These are phyloP conservation scores for Parasitella parasitica DNA, from an alignment of 371 early-diverging fungal species.

Conservation along the genomic window DNA sequence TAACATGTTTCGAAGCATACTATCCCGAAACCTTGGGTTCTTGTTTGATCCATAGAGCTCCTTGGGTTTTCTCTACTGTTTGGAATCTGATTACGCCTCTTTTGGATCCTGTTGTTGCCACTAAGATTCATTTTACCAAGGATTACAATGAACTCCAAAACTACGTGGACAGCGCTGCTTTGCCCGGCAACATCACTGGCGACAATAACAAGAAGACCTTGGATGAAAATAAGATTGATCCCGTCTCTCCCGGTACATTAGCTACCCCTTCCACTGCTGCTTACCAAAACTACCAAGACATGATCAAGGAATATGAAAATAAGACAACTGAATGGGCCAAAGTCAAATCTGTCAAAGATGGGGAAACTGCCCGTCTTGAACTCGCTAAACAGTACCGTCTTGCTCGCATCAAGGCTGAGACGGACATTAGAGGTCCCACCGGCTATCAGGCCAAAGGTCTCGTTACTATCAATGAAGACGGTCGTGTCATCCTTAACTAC, in stretches of 20 bases:
- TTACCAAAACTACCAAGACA: slow-evolving; percentile 19
- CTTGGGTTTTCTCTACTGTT: slow-evolving; percentile 81
- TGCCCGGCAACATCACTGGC: slow-evolving; percentile 37
- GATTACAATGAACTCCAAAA: slow-evolving; percentile 59
- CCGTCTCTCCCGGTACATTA: slow-evolving; percentile 29
- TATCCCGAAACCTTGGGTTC: slow-evolving; percentile 90
- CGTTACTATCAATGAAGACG: slow-evolving; percentile 6
- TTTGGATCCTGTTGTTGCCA: slow-evolving; percentile 89
- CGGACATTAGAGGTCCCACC: slow-evolving; percentile 26
- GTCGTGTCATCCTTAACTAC: slow-evolving; percentile 26
- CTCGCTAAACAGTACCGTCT: slow-evolving; percentile 29
- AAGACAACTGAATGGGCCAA: slow-evolving; percentile 34
- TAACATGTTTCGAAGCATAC: slow-evolving; percentile 79
- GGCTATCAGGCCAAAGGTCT: slow-evolving; percentile 27
- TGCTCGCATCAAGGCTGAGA: slow-evolving; percentile 23
- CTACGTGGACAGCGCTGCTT: slow-evolving; percentile 48
- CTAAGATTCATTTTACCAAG: slow-evolving; percentile 84
- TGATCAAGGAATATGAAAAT: slow-evolving; percentile 15
- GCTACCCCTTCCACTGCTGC: slow-evolving; percentile 19
- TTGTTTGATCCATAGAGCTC: slow-evolving; percentile 79
- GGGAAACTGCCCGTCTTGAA: slow-evolving; percentile 11
- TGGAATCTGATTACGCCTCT: slow-evolving; percentile 81
- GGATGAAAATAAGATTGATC: slow-evolving; percentile 26
- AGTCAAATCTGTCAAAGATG: slow-evolving; percentile 6
- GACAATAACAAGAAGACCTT: slow-evolving; percentile 27